Conservation (phyloP, 768 basidiomycete species). For the Suillus subaureus region DNA sequence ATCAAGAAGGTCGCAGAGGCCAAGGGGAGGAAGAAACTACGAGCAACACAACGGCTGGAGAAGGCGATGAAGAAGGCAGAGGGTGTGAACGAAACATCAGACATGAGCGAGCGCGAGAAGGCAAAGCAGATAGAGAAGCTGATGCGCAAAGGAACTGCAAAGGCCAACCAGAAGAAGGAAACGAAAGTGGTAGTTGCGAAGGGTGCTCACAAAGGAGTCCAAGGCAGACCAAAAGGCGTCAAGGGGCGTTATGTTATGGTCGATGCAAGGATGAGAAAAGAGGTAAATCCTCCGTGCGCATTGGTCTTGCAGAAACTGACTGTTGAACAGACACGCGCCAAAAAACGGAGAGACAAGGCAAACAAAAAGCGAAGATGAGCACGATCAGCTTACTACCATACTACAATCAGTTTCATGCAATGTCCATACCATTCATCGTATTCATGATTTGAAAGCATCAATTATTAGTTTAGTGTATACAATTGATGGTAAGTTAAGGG, state of each 20-base stretch:
- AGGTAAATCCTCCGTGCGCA: slow-evolving; percentile 44
- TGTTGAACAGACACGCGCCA: slow-evolving; percentile 67
- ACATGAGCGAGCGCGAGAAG: slow-evolving; percentile 95
- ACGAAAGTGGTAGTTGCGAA: slow-evolving; percentile 91
- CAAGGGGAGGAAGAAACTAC: slow-evolving; percentile 95
- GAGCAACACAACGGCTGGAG: slow-evolving; percentile 80
- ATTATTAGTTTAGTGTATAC: background rate
- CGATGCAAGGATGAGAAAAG: slow-evolving; percentile 91
- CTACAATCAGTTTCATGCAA: background rate
- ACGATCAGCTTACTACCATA: background rate
- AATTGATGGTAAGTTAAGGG: background rate
- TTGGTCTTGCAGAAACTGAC: slow-evolving; percentile 11
- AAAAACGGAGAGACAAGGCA: slow-evolving; percentile 78
- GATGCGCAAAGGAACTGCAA: slow-evolving; percentile 78
- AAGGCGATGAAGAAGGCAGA: slow-evolving; percentile 97
- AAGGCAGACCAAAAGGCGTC: slow-evolving; percentile 93
- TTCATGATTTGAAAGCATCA: background rate
- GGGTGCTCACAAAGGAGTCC: slow-evolving; percentile 84
- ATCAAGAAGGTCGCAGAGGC: slow-evolving; percentile 99
- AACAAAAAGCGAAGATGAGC: slow-evolving; percentile 56
- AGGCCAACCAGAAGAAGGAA: slow-evolving; percentile 68
- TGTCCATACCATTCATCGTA: background rate
- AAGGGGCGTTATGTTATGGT: slow-evolving; percentile 97
- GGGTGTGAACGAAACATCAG: slow-evolving; percentile 82
- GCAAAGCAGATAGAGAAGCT: slow-evolving; percentile 91